Percentiles rank a stretch among this genome's conserved stretches.
phyloP scores from a whole-genome alignment of 2,329 filamentous ascomycete species.

The Colletotrichum phormii region DNA sequence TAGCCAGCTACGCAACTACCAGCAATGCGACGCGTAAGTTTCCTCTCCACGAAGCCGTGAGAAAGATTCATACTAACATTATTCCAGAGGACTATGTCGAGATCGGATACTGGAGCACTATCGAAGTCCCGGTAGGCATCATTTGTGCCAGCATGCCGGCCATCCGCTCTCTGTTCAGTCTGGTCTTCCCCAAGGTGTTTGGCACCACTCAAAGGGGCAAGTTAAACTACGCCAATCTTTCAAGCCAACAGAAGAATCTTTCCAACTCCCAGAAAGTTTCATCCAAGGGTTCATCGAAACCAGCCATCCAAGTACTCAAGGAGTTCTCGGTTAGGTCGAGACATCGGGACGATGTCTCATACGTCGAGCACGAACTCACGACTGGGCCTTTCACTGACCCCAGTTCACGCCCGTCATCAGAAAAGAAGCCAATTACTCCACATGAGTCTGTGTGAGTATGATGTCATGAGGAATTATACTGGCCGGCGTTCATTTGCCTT shows the following conservation, averaged over 20 bases:
- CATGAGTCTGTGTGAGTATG: conserved; percentile 16
- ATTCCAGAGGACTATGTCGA: conserved; percentile 43
- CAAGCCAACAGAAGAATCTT: background rate
- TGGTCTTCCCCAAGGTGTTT: conserved; percentile 49
- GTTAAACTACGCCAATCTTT: conserved; percentile 29
- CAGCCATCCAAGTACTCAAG: conserved; percentile 21
- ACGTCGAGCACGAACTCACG: conserved; percentile 13
- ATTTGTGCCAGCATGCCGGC: conserved; percentile 40
- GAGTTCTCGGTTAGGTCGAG: conserved; percentile 27
- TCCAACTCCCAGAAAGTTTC: conserved; percentile 7
- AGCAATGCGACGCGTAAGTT: conserved; percentile 38
- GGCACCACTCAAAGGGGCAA: conserved; percentile 39
- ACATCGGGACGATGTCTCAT: conserved; percentile 18
- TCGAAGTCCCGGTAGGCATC: conserved; percentile 33
- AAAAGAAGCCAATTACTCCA: conserved; percentile 13
- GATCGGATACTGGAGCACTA: conserved; percentile 32
- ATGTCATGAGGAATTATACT: background rate
- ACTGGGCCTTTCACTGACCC: conserved; percentile 2
- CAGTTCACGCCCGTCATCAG: conserved; percentile 5
- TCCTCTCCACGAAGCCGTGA: background rate
- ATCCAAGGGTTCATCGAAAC: background rate
- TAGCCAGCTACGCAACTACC: conserved; percentile 29
- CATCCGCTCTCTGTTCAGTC: conserved; percentile 47
- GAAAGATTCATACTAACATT: conserved; percentile 44
- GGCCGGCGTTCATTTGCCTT: background rate